A percentile compares a stretch with the other conserved stretches of the same genome.
phyloP scores from a whole-genome alignment of 306 rosid genomes.

The Hylodesmum podocarpum region DNA sequence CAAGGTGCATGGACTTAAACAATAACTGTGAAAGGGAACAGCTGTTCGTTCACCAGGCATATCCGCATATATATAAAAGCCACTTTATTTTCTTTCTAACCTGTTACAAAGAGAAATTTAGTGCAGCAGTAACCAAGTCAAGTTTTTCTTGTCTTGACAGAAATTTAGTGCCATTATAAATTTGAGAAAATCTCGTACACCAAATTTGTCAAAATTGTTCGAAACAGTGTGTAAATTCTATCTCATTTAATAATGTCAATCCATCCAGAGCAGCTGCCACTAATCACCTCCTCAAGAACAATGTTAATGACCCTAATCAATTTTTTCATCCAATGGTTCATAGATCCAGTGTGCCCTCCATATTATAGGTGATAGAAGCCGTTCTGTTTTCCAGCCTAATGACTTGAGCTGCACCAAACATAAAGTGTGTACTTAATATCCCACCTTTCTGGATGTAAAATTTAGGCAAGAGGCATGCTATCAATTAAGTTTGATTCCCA shows the following conservation, averaged over 20 bases:
- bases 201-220: background rate
- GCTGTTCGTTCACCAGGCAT: background rate
- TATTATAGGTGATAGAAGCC: conserved; percentile 69
- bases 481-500: background rate
- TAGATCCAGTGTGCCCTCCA: conserved; percentile 90
- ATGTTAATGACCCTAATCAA: conserved; percentile 46
- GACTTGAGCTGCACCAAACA: conserved; percentile 63
- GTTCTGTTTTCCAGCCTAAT: conserved; percentile 88
- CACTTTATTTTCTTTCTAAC: background rate
- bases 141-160: background rate
- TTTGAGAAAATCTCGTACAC: background rate
- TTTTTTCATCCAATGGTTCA: conserved; percentile 54
- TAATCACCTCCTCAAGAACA: background rate
- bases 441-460: conserved; percentile 1
- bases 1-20: background rate
- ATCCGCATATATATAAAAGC: background rate
- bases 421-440: background rate
- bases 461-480: conserved; percentile 14
- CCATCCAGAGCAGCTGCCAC: conserved; percentile 11
- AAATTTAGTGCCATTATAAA: background rate
- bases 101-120: background rate
- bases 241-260: conserved; percentile 14
- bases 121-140: background rate
- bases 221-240: too few relatives aligned
- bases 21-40: background rate